Evolutionary conservation across 2,329 filamentous ascomycete species (phyloP).

Genomic region (Pseudonectria foliicola): DNA sequence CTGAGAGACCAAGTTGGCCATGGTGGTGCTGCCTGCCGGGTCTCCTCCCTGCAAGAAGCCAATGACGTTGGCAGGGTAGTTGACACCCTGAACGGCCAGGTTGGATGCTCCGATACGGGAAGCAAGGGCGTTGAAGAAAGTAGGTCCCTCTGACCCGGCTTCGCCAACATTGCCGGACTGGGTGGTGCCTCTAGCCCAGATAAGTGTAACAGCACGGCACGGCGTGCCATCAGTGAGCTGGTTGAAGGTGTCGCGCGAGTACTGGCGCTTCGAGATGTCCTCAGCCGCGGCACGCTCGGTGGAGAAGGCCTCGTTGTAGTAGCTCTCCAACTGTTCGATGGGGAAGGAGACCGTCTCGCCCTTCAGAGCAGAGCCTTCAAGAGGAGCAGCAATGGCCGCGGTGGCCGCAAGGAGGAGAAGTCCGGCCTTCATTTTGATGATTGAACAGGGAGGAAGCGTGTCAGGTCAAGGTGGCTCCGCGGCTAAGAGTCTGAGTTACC

Average conservation of each 20-base stretch:
- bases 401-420: too few relatives aligned
- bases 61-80: constrained; percentile 2
- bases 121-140: constrained; percentile 1
- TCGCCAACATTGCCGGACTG: constrained; percentile 4
- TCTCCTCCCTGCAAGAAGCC: constrained; percentile 2
- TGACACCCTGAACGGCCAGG: constrained; percentile 3
- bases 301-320: too few relatives aligned
- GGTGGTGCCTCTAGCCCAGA: constrained; percentile 4
- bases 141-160: background rate
- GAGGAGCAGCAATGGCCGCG: too few relatives aligned
- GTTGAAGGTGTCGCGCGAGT: constrained; percentile 1
- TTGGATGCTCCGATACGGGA: background rate
- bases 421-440: too few relatives aligned
- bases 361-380: too few relatives aligned
- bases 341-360: too few relatives aligned
- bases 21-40: background rate
- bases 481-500: too few relatives aligned
- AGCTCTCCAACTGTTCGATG: too few relatives aligned
- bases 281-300: too few relatives aligned
- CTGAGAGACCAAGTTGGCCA: background rate
- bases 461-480: too few relatives aligned
- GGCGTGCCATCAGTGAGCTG: constrained; percentile 1
- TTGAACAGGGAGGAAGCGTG: too few relatives aligned
- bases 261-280: background rate
- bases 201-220: constrained; percentile 2